Conservation (phyloP, 2,329 filamentous ascomycete species). For the Ramichloridium luteum region DNA sequence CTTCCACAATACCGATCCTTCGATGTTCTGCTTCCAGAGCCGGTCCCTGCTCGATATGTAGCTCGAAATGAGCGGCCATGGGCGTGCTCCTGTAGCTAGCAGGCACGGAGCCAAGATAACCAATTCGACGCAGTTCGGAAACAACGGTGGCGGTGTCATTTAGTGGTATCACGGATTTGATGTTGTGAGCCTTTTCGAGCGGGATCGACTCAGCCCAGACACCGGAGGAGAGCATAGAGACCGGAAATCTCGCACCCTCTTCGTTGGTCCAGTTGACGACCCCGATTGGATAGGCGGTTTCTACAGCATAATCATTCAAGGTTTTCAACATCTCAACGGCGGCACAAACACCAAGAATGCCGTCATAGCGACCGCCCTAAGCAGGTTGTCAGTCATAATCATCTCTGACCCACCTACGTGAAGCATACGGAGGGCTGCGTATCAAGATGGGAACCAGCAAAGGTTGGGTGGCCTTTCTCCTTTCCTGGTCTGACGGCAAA, state of each 20-base stretch:
- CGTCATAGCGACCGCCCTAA: slow-evolving; percentile 58
- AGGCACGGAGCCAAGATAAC: slow-evolving; percentile 50
- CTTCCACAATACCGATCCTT: slow-evolving; percentile 57
- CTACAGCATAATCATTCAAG: slow-evolving; percentile 52
- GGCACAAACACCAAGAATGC: slow-evolving; percentile 61
- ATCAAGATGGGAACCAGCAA: slow-evolving; percentile 55
- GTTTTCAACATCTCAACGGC: slow-evolving; percentile 61
- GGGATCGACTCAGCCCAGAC: slow-evolving; percentile 64
- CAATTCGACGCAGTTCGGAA: slow-evolving; percentile 57
- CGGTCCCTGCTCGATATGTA: slow-evolving; percentile 77
- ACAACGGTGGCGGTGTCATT: slow-evolving; percentile 51
- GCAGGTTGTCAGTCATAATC: slow-evolving; percentile 47
- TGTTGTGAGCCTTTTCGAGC: slow-evolving; percentile 47
- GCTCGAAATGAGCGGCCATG: slow-evolving; percentile 66
- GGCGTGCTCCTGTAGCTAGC: slow-evolving; percentile 48
- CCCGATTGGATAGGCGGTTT: slow-evolving; percentile 60
- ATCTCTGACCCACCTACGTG: slow-evolving; percentile 19
- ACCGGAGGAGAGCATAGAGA: slow-evolving; percentile 60
- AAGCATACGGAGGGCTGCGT: slow-evolving; percentile 38
- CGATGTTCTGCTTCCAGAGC: slow-evolving; percentile 53
- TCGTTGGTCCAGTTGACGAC: slow-evolving; percentile 65
- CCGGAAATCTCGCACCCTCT: slow-evolving; percentile 69
- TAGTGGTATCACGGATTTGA: slow-evolving; percentile 47
- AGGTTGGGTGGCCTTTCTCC: slow-evolving; percentile 49
- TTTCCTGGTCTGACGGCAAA: slow-evolving; percentile 60